Evolutionary conservation across 108 stramenopile genomes (phyloP).

Genomic region (Mediolabrus comicus): DNA sequence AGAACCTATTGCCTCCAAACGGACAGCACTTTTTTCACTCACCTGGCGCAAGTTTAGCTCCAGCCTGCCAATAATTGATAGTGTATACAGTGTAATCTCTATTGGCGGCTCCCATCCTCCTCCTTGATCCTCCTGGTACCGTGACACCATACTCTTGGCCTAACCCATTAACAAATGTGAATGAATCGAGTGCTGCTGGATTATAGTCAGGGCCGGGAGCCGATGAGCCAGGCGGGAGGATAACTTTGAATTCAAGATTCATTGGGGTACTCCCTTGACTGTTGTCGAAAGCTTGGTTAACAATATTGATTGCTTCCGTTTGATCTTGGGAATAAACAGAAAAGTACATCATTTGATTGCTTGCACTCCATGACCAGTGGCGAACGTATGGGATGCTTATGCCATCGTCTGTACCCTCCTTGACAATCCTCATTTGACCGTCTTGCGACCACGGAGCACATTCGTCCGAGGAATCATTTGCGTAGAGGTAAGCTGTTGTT

Average conservation of each 20-base stretch:
- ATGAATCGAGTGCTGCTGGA: conserved; percentile 6
- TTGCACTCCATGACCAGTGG: neutral
- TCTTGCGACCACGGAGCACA: neutral
- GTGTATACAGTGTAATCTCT: conserved; percentile 28
- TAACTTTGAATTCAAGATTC: neutral
- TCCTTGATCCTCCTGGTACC: conserved; percentile 6
- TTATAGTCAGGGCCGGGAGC: neutral
- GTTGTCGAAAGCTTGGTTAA: conserved; percentile 11
- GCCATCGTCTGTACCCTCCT: neutral
- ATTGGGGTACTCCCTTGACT: neutral
- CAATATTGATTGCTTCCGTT: neutral
- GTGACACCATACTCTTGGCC: conserved; percentile 1
- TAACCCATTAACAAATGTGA: conserved; percentile 19
- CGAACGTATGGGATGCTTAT: neutral
- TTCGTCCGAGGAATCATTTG: neutral
- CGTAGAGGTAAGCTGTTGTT: neutral
- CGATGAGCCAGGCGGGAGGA: neutral
- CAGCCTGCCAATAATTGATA: neutral
- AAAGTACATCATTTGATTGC: conserved; percentile 7
- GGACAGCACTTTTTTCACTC: no score
- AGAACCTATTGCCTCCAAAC: no score
- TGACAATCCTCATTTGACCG: neutral
- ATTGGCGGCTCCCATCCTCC: conserved; percentile 4
- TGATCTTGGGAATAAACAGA: conserved; percentile 7
- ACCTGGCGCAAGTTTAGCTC: conserved; percentile 1